A percentile compares a stretch with the other conserved stretches of the same genome.
phyloP scores from a whole-genome alignment of 176 grass and related monocot species.

The Stipa capillata region DNA sequence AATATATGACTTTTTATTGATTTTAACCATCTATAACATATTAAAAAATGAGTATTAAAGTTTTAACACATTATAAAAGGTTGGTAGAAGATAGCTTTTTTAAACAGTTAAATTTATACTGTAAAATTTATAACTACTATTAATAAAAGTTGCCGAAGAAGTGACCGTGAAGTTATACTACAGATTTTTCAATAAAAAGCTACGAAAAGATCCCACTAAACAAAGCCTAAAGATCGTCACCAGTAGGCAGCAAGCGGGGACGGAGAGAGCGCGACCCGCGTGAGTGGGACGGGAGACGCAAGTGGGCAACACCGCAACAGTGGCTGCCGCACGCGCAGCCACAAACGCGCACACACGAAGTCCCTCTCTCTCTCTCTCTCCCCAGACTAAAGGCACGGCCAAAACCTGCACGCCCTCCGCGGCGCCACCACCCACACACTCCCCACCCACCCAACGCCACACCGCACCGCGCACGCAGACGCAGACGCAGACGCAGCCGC shows the following conservation, averaged over 20 bases:
- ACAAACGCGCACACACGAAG: slow-evolving; percentile 6
- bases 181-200: too few relatives aligned
- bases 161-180: too few relatives aligned
- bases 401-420: background rate
- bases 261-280: background rate
- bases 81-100: too few relatives aligned
- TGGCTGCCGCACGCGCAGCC: slow-evolving; percentile 21
- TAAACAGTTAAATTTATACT: too few relatives aligned
- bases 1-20: too few relatives aligned
- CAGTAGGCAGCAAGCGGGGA: background rate
- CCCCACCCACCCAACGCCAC: slow-evolving; percentile 10
- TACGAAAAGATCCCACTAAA: too few relatives aligned
- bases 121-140: too few relatives aligned
- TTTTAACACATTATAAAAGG: too few relatives aligned
- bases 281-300: background rate
- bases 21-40: too few relatives aligned
- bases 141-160: too few relatives aligned
- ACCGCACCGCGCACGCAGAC: slow-evolving; percentile 9
- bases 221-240: background rate
- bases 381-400: background rate
- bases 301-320: slow-evolving; percentile 18
- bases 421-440: slow-evolving; percentile 33
- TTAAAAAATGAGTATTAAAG: too few relatives aligned
- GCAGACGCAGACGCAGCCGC: slow-evolving; percentile 10
- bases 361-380: background rate